Evolutionary conservation across 306 rosid genomes (phyloP), one percentile per base, ranked within the genome.

Genomic region (Mimosa bimucronata): DNA sequence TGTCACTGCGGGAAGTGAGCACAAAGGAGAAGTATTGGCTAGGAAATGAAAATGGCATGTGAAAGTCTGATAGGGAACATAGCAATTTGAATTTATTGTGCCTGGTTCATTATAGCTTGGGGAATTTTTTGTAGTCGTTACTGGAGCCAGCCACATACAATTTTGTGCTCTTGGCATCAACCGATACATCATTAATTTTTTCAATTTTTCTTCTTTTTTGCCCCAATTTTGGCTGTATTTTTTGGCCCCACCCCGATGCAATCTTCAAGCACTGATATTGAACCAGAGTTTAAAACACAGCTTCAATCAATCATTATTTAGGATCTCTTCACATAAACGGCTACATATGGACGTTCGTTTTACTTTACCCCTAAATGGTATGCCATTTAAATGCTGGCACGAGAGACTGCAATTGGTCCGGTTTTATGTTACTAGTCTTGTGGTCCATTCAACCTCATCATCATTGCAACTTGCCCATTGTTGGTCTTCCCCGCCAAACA

Each of bases 1-100:
- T 85, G 97, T 93, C 69, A 73, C 91, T 72, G 92, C 97, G n/a
- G 97, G 97, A 48, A 88, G 86, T 45, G 98, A 93, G 80, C 88
- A 76, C 94, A 93, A 93, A 88, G 98, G 98, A 44, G 99, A 96
- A 81, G 93, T 97, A 42, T 90, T 93, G 85, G 94, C 98, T 70
- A 96, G 86, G 89, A 96, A 93, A 86, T 93, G 90, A 80, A 90
- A 85, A 76, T 85, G 85, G 82, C 66, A 48, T 81, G 65, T 48
- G 53, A 31, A 73, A 83, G 53, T 60, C 72, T 26, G 69, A n/a
- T 25, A 14, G 70, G 48, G 66, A 73, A 37, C 66, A 40, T 62
- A 66, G 52, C 30, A 37, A 48, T 26, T 53, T 79, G 61, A 26
- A 34, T 76, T 14, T 31, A 34, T 45, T 6, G 61, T 50, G 79